phyloP scores from a whole-genome alignment of 805 yeast species.

The Starmerella davenportii region DNA sequence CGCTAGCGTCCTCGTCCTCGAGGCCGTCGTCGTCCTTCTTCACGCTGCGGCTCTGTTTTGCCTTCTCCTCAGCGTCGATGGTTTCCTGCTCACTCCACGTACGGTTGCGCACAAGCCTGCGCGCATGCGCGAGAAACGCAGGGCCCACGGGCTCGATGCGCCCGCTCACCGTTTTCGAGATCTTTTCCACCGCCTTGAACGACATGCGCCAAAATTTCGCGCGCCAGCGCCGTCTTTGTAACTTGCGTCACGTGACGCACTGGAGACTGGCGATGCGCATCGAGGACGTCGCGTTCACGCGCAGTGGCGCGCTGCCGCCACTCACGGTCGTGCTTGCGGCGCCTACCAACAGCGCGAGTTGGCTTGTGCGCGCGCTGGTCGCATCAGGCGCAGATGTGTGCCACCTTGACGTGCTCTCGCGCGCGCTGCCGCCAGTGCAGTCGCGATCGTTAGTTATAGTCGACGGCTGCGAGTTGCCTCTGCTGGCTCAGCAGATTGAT shows the following conservation, averaged over 20 bases:
- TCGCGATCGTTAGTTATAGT: conserved; percentile 5
- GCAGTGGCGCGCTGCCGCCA: neutral
- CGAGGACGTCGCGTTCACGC: conserved; percentile 6
- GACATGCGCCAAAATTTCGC: too few relatives aligned
- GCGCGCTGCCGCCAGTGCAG: conserved; percentile 8
- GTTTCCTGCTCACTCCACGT: conserved; percentile 97
- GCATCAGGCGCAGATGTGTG: too few relatives aligned
- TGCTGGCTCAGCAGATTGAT: conserved; percentile 5
- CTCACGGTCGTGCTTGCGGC: conserved; percentile 17
- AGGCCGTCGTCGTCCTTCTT: conserved; percentile 28
- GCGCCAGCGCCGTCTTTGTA: too few relatives aligned
- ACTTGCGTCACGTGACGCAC: too few relatives aligned
- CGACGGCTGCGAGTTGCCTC: conserved; percentile 6
- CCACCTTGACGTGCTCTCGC: neutral
- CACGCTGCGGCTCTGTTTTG: conserved; percentile 52
- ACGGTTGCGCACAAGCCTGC: conserved; percentile 89
- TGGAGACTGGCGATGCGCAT: conserved; percentile 5
- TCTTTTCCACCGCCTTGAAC: conserved; percentile 18
- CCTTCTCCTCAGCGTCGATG: conserved; percentile 61
- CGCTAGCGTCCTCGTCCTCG: conserved; percentile 48
- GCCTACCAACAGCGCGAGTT: conserved; percentile 18
- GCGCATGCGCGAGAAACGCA: conserved; percentile 86
- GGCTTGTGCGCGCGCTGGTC: conserved; percentile 9
- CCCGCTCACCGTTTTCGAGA: conserved; percentile 28
- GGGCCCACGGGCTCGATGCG: conserved; percentile 95